Base-by-base conservation (phyloP, 2,329 filamentous ascomycete genomes). In the Phyllosticta capitalensis region DNA sequence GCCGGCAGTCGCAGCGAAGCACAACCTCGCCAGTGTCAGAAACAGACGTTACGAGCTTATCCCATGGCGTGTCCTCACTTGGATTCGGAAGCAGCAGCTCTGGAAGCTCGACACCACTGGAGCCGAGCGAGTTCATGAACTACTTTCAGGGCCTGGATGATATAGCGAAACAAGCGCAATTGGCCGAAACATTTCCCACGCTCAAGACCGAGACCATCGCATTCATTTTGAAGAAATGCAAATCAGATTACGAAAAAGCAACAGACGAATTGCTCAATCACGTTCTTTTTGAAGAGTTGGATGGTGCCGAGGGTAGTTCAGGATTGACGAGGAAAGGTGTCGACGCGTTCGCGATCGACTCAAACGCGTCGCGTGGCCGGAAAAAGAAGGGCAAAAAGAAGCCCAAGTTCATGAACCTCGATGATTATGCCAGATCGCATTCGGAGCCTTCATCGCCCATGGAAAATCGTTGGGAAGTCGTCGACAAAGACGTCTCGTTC, bases 201-300 rank as follows among this genome's bases (percentile, higher is more conserved):
- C 77, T 92, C 50, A 86, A 85, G 53, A 75, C 76, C 0, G 83
- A 85, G 54, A 86, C 89, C 50, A 79, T 95, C 26, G 76, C 77
- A 50, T 81, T 85, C 63, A 83, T 85, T 0, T 73, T 96, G 55
- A 83, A 82, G 64, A 89, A 89, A 67, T 83, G 79, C 28, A 79
- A 82, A 10, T 83, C 86, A 0, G 83, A 90, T 64, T 82, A 89
- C 48, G 82, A 85, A 61, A 78, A 79, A 14, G 84, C 90, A 1
- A 85, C 95, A 63, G 90, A 96, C 66, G 85, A 90, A 61, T 76
- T 97, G 12, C 80, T 96, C 30, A 95, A 88, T 64, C 79, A 90
- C 14, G 84, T 88, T 20, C 90, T 87, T 67, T 84, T 96, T 4
- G 84, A 90, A 61, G 83, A 90, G 60, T 82, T 82, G 0, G 78